Conservation (phyloP, 306 rosid genomes). For the Mimosa pudica region DNA sequence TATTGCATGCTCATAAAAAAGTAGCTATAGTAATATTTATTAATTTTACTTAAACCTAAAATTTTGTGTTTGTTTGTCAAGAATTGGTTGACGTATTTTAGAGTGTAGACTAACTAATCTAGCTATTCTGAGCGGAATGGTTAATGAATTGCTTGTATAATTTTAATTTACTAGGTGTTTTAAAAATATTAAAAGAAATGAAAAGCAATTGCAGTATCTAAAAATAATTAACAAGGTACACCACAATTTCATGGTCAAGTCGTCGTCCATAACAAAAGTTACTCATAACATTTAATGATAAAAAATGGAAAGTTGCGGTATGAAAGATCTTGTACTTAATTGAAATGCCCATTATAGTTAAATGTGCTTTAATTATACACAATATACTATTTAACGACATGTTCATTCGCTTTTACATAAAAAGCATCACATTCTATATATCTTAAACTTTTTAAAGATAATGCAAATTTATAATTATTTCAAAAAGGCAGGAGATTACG, state of each 20-base stretch:
- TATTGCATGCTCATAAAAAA: conserved; percentile 11
- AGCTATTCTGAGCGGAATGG: not conserved
- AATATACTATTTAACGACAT: not conserved
- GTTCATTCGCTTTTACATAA: not conserved
- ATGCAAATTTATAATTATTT: not conserved
- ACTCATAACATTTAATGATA: not conserved
- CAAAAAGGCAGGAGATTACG: not conserved
- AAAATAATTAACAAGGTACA: not conserved
- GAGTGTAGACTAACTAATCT: conserved; percentile 33
- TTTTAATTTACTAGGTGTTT: not conserved
- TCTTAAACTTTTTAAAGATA: not conserved
- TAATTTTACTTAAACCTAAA: conserved; percentile 25
- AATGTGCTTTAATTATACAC: not conserved
- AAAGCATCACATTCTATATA: not conserved
- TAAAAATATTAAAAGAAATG: not conserved
- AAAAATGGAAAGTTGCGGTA: not conserved
- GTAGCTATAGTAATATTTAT: conserved; percentile 16
- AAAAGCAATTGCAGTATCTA: not conserved
- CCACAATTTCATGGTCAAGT: not conserved
- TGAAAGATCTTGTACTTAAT: not conserved
- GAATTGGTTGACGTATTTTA: conserved; percentile 25
- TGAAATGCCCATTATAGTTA: conserved; percentile 2
- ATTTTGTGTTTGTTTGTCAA: conserved; percentile 35
- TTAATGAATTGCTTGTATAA: not conserved
- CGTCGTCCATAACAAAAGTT: not conserved